Conservation (phyloP, 2,329 filamentous ascomycete species). For the Davidsoniella virescens region DNA sequence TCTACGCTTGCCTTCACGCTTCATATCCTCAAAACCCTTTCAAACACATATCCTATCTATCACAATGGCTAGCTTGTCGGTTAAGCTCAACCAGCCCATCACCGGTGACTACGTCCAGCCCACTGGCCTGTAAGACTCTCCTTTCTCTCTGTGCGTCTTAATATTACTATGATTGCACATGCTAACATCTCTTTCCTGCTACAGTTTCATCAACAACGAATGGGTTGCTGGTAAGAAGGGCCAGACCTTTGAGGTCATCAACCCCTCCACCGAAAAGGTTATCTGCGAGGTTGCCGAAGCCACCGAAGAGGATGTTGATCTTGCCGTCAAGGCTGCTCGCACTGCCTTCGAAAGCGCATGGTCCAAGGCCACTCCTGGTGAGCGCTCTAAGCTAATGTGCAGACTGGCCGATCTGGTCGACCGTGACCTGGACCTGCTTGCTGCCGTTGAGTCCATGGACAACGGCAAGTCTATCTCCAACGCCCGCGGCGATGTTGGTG, state of each 20-base stretch:
- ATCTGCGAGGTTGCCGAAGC: slow-evolving; percentile 27
- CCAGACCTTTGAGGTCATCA: slow-evolving; percentile 15
- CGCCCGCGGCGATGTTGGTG: slow-evolving; percentile 23
- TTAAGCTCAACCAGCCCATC: slow-evolving; percentile 51
- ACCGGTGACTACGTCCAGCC: slow-evolving; percentile 44
- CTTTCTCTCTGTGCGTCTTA: not conserved
- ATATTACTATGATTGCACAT: not conserved
- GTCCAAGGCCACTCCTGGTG: slow-evolving; percentile 24
- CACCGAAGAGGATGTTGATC: slow-evolving; percentile 29
- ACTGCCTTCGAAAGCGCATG: slow-evolving; percentile 30
- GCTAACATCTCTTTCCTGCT: slow-evolving; percentile 3
- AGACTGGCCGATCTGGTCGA: slow-evolving; percentile 29
- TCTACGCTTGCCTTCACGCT: not conserved
- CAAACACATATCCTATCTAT: not conserved
- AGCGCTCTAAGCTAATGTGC: slow-evolving; percentile 27
- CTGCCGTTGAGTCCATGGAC: slow-evolving; percentile 27
- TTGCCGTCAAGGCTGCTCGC: slow-evolving; percentile 31
- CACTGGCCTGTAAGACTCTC: slow-evolving; percentile 39
- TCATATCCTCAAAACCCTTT: not conserved
- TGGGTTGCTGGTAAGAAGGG: slow-evolving; percentile 36
- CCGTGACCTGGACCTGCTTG: slow-evolving; percentile 26
- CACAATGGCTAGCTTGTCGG: slow-evolving; percentile 30
- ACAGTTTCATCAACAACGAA: slow-evolving; percentile 83
- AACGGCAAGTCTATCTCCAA: slow-evolving; percentile 27
- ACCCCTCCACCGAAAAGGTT: slow-evolving; percentile 17